phyloP scores from a whole-genome alignment of 768 basidiomycete genomes.

The Pleurotus giganteus region DNA sequence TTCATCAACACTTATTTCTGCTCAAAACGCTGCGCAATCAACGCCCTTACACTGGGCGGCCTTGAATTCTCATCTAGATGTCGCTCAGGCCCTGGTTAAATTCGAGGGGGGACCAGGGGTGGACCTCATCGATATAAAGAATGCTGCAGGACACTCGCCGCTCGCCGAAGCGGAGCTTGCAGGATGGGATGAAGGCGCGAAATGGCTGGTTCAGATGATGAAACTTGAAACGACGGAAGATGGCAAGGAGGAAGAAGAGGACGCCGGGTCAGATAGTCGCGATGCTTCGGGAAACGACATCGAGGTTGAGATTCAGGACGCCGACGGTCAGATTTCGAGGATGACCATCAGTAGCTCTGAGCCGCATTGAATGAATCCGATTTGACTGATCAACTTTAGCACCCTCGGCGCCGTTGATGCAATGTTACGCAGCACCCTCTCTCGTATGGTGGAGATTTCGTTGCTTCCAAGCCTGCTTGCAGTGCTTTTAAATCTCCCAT shows the following conservation, averaged over 20 bases:
- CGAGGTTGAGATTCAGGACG: slow-evolving; percentile 71
- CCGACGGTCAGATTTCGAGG: slow-evolving; percentile 64
- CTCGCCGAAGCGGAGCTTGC: slow-evolving; percentile 78
- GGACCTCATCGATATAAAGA: slow-evolving; percentile 75
- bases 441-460: too few relatives aligned
- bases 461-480: too few relatives aligned
- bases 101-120: slow-evolving; percentile 57
- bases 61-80: slow-evolving; percentile 71
- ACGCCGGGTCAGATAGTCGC: slow-evolving; percentile 31
- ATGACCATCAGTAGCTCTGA: slow-evolving; percentile 46
- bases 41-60: slow-evolving; percentile 93
- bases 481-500: too few relatives aligned
- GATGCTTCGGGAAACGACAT: slow-evolving; percentile 37
- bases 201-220: slow-evolving; percentile 83
- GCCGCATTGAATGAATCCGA: too few relatives aligned
- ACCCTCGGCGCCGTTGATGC: not conserved
- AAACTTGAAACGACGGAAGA: slow-evolving; percentile 51
- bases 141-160: slow-evolving; percentile 69
- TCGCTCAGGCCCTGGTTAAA: slow-evolving; percentile 59
- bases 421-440: too few relatives aligned
- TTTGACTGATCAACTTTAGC: too few relatives aligned
- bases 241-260: slow-evolving; percentile 32
- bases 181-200: slow-evolving; percentile 82
- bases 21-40: slow-evolving; percentile 69
- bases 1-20: slow-evolving; percentile 51